A percentile compares a stretch with the other conserved stretches of the same genome.
Conservation (phyloP, 306 rosid genomes). For the Parietaria judaica region DNA sequence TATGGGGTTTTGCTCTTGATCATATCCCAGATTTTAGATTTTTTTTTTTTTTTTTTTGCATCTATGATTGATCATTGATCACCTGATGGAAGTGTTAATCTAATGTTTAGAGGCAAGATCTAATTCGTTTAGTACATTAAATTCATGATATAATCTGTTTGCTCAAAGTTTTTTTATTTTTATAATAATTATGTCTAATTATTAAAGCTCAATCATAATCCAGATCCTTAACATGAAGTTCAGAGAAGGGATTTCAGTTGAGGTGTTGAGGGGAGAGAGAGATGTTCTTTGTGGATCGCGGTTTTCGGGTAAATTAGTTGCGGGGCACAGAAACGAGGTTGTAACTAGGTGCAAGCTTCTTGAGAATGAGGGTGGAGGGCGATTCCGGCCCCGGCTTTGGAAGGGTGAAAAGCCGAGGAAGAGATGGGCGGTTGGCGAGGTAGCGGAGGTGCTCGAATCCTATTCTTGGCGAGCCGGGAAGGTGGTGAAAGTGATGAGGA, state of each 20-base stretch:
- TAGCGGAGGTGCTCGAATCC: conserved; percentile 20
- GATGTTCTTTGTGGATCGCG: conserved; percentile 11
- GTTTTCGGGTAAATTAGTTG: conserved; percentile 10
- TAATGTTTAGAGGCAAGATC: conserved; percentile 1
- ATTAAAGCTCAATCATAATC: too few species aligned
- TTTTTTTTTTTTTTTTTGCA: neutral
- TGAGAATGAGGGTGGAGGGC: conserved; percentile 7
- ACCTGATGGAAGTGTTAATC: neutral
- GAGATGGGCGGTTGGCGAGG: conserved; percentile 21
- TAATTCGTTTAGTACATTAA: conserved; percentile 1
- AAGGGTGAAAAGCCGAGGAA: neutral
- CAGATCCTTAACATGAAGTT: conserved; percentile 14
- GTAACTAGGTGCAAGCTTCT: conserved; percentile 15
- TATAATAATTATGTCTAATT: neutral
- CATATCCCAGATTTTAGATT: neutral
- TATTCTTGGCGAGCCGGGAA: conserved; percentile 21
- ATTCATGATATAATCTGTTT: neutral
- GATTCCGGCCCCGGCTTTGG: conserved; percentile 23
- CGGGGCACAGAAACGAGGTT: conserved; percentile 9
- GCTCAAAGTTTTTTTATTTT: neutral
- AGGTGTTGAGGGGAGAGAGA: conserved; percentile 17
- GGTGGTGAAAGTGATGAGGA: conserved; percentile 18
- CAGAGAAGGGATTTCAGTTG: conserved; percentile 21
- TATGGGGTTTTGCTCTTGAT: neutral
- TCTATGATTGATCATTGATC: neutral